These are phyloP conservation scores for Pyrenochaeta sp. DNA, from an alignment of 2,329 filamentous ascomycete species.

Conservation along the genomic window DNA sequence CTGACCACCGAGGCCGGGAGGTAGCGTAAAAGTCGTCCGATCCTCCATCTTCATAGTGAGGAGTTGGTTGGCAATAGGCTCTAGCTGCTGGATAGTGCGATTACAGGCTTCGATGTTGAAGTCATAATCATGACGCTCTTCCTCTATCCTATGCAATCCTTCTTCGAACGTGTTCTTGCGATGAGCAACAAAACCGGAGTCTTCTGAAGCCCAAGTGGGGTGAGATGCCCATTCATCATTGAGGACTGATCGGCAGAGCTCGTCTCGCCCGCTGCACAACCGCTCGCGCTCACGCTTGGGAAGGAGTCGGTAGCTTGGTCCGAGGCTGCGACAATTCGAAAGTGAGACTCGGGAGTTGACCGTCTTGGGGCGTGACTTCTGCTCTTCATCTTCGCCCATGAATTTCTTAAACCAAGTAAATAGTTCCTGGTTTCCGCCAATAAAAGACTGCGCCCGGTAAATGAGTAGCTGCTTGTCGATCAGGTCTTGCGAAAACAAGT, in stretches of 20 bases:
- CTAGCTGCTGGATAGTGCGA: conserved; percentile 93
- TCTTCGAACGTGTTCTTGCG: conserved; percentile 97
- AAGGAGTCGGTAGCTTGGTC: conserved; percentile 91
- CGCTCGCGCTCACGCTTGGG: conserved; percentile 91
- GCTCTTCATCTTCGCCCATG: conserved; percentile 75
- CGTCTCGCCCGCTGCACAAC: conserved; percentile 91
- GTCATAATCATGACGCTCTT: conserved; percentile 98
- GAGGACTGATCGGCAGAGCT: conserved; percentile 89
- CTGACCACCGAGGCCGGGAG: conserved; percentile 84
- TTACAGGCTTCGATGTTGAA: conserved; percentile 96
- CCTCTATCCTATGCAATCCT: conserved; percentile 92
- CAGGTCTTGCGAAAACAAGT: conserved; percentile 90
- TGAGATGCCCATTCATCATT: conserved; percentile 99
- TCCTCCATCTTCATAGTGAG: conserved; percentile 78
- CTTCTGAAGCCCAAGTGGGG: conserved; percentile 97
- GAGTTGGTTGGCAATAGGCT: conserved; percentile 92
- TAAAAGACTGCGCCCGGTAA: conserved; percentile 83
- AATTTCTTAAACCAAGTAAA: conserved; percentile 88
- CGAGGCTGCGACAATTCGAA: conserved; percentile 93
- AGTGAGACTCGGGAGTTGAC: conserved; percentile 86
- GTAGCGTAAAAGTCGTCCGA: conserved; percentile 78
- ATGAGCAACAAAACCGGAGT: conserved; percentile 96
- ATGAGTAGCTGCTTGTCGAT: conserved; percentile 86
- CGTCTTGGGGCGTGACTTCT: conserved; percentile 64
- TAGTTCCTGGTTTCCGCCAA: conserved; percentile 88